Percentiles rank a stretch among this genome's conserved stretches.
These are phyloP conservation scores for Colletotrichum tropicicola DNA, from an alignment of 2,329 filamentous ascomycete genomes.

Conservation along the genomic window DNA sequence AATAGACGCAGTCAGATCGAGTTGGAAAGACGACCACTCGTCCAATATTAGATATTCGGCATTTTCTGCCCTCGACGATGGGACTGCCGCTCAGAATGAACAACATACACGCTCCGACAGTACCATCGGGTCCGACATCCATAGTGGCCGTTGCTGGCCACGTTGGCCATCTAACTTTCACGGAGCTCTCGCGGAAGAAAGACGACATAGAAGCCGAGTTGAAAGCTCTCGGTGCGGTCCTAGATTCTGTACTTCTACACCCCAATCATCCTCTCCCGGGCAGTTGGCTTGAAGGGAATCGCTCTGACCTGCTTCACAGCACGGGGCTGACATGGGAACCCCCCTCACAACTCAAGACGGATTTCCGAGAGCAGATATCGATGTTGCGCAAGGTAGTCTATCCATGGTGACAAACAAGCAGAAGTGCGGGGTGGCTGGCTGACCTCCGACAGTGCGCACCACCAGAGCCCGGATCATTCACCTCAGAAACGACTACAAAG, in stretches of 20 bases:
- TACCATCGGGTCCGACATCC: conserved; percentile 79
- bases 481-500: conserved; percentile 92
- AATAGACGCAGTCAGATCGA: no score
- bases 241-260: conserved; percentile 76
- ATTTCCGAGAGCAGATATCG: conserved; percentile 91
- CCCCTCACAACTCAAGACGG: conserved; percentile 87
- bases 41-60: neutral
- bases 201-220: conserved; percentile 87
- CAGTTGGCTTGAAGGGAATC: conserved; percentile 20
- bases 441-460: conserved; percentile 75
- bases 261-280: neutral
- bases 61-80: neutral
- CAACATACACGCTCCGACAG: conserved; percentile 66
- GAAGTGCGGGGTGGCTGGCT: conserved; percentile 5
- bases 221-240: conserved; percentile 81
- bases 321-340: conserved; percentile 93
- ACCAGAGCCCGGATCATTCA: conserved; percentile 89
- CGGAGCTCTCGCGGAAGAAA: conserved; percentile 85
- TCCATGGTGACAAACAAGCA: neutral
- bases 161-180: conserved; percentile 72
- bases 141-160: conserved; percentile 68
- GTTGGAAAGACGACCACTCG: neutral
- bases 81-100: conserved; percentile 53
- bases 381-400: conserved; percentile 84
- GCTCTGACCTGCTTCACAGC: conserved; percentile 60